phyloP scores from a whole-genome alignment of 1,139 yeast genomes.

The Lodderomyces pseudojiufengensis region DNA sequence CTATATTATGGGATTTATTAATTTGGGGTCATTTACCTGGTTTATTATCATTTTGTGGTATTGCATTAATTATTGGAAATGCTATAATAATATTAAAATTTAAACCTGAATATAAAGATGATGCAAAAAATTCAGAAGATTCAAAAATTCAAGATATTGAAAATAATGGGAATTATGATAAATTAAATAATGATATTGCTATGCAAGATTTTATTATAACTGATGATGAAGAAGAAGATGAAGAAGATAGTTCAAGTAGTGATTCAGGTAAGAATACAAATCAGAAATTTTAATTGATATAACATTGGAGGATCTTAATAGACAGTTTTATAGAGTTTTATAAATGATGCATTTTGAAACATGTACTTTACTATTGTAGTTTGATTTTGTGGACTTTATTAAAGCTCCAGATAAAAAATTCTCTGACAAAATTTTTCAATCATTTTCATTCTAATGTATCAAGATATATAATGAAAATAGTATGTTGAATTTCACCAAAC shows the following conservation, averaged over 20 bases:
- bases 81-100: conserved; percentile 56
- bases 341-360: too few relatives aligned
- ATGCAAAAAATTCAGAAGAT: conserved; percentile 2
- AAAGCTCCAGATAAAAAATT: too few relatives aligned
- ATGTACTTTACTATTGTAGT: too few relatives aligned
- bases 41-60: conserved; percentile 65
- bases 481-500: too few relatives aligned
- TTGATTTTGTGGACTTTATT: too few relatives aligned
- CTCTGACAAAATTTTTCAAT: too few relatives aligned
- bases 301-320: too few relatives aligned
- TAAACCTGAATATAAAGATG: conserved; percentile 34
- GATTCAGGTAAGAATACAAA: too few relatives aligned
- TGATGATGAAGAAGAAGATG: conserved; percentile 21
- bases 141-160: conserved; percentile 13
- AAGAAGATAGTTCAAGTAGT: conserved; percentile 3
- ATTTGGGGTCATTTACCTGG: conserved; percentile 77
- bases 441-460: too few relatives aligned
- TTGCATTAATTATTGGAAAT: conserved; percentile 59
- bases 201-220: conserved; percentile 25
- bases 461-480: too few relatives aligned
- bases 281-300: too few relatives aligned
- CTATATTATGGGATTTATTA: conserved; percentile 70
- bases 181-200: conserved; percentile 18
- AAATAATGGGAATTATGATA: conserved; percentile 14
- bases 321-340: too few relatives aligned